Base-by-base conservation (phyloP, 2,329 filamentous ascomycete genomes). In the Clonostachys rhizophaga region DNA sequence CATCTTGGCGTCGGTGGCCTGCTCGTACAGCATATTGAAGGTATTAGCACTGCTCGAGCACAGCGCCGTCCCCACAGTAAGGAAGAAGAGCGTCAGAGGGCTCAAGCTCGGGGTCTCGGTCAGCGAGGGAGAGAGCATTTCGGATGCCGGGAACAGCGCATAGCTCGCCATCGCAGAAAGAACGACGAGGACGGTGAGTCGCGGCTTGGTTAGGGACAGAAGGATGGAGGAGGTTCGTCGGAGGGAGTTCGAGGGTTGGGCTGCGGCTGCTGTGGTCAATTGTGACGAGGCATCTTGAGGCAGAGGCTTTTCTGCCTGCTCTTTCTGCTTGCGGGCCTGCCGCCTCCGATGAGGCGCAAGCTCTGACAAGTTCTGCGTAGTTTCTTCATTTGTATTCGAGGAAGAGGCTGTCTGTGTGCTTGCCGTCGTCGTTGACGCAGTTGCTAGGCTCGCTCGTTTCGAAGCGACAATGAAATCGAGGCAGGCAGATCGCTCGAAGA, bases 11-110 rank as follows among this genome's bases (percentile, higher is more conserved):
- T 99, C 94, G 61, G 91, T 91, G 50, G 84, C 77, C 10, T 85
- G 88, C 68, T 99, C 94, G 68, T 96, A 91, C 49, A 96, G 83
- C 94, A 99, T 99, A 68, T 99, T 99, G 54, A 97, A 76, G 2
- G 94, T 83, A 64, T 99, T 99, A 40, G 94, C 94, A 49, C 87
- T 89, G 40, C 91, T 90, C n/a, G 83, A 88, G 64, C 89, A 94
- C 17, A 96, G 77, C 5, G 91, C 84, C 0, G 94, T 97, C 50
- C 94, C 92, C 5, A 83, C 83, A 1, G 92, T 96, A 45, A 99
- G 83, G 72, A 96, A 97, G 45, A 95, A 76, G 16, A 97, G 84
- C 9, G 94, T 99, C 46, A 97, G 75, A 3, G 94, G 90, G 51
- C 89, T 95, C 41, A 96, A 79, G 16, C 90, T 94, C 2, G 94